phyloP scores from a whole-genome alignment of 441 rosid genomes.

The Gossypium davidsonii region DNA sequence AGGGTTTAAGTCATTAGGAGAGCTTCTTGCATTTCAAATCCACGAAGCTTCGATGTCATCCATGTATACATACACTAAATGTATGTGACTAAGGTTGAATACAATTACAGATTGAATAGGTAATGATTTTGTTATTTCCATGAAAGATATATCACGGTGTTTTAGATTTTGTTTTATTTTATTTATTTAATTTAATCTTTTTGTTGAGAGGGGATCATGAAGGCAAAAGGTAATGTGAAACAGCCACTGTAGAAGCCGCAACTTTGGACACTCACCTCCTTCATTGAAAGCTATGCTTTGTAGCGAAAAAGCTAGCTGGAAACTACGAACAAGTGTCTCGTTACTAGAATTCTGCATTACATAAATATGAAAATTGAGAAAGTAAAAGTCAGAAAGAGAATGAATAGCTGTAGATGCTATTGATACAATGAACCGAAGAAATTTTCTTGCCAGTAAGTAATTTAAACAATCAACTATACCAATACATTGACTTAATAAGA shows the following conservation, averaged over 20 bases:
- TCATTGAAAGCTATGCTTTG: conserved; percentile 56
- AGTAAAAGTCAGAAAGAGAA: background rate
- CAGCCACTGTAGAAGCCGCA: background rate
- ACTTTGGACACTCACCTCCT: conserved; percentile 51
- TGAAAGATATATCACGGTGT: background rate
- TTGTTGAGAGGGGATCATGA: background rate
- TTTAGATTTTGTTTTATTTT: background rate
- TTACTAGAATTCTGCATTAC: conserved; percentile 74
- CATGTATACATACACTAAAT: background rate
- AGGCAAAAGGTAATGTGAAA: background rate
- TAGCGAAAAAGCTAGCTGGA: conserved; percentile 90
- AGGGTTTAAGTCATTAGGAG: background rate
- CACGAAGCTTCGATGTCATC: background rate
- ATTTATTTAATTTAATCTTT: background rate
- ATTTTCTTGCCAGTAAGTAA: background rate
- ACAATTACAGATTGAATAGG: background rate
- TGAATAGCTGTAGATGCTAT: conserved; percentile 2
- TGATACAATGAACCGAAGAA: background rate
- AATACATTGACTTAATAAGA: background rate
- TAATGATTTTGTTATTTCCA: background rate
- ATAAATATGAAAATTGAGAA: conserved; percentile 7
- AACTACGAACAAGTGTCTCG: conserved; percentile 68
- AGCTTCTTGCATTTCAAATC: background rate
- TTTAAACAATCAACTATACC: background rate
- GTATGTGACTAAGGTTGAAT: background rate